Conservation (phyloP, 108 stramenopile genomes). For the Pseudonitzschia delicatissima region DNA sequence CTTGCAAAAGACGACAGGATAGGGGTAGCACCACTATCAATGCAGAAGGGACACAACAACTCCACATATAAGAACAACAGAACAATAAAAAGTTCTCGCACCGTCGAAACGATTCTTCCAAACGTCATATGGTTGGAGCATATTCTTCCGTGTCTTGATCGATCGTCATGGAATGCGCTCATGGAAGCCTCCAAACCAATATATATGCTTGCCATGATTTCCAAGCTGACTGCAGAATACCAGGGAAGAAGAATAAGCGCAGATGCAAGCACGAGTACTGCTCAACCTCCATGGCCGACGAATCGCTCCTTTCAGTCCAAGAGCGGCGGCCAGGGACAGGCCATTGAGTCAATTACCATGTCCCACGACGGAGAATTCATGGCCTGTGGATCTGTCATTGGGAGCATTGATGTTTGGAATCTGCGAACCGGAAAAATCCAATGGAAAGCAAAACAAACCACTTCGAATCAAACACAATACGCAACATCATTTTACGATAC, state of each 20-base stretch:
- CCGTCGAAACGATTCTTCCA: not conserved
- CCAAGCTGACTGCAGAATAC: slow-evolving; percentile 1
- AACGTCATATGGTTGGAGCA: not conserved
- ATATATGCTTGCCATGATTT: not conserved
- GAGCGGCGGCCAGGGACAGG: not conserved
- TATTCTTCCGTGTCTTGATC: slow-evolving; percentile 5
- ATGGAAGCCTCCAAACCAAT: slow-evolving; percentile 6
- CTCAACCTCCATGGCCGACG: slow-evolving; percentile 8
- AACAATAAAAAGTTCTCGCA: too few relatives aligned
- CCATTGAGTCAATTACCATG: not conserved
- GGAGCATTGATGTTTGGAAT: slow-evolving; percentile 2
- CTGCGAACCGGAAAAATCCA: not conserved
- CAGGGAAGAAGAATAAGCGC: not conserved
- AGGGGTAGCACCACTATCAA: too few relatives aligned
- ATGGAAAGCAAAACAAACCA: not conserved
- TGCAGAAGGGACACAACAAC: too few relatives aligned
- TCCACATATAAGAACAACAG: too few relatives aligned
- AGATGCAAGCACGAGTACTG: not conserved
- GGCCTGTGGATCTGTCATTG: slow-evolving; percentile 11
- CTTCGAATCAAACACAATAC: not conserved
- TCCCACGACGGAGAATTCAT: slow-evolving; percentile 7
- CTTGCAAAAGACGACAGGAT: too few relatives aligned
- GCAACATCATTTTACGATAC: not conserved
- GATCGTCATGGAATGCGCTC: slow-evolving; percentile 6
- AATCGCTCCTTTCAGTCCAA: not conserved